Evolutionary conservation across 352 stramenopile genomes (phyloP).

Genomic region (Blastocystis hominis): DNA sequence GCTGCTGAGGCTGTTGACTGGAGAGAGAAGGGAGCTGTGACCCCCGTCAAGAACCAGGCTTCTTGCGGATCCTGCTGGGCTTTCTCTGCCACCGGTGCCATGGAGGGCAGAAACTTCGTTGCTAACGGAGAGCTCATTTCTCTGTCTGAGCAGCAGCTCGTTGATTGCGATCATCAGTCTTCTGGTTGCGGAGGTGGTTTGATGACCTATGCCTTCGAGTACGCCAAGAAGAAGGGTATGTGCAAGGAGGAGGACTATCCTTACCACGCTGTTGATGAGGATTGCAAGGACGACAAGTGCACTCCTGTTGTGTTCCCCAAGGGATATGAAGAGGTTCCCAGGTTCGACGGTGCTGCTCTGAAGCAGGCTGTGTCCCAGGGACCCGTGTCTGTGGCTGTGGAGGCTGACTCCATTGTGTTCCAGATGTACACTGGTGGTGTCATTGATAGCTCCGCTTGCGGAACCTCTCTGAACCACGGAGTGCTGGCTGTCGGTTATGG

Average conservation of each 20-base stretch:
- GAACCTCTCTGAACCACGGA: conserved; percentile 87
- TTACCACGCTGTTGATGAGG: conserved; percentile 73
- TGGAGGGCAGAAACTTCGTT: conserved; percentile 73
- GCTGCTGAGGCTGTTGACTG: conserved; percentile 66
- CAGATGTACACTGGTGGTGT: conserved; percentile 91
- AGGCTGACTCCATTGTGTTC: conserved; percentile 83
- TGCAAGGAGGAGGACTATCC: conserved; percentile 84
- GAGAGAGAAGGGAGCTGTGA: conserved; percentile 61
- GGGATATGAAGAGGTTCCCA: conserved; percentile 75
- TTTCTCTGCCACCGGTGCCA: conserved; percentile 71
- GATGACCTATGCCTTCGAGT: conserved; percentile 77
- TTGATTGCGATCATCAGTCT: conserved; percentile 74
- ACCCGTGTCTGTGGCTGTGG: conserved; percentile 83
- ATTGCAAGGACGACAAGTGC: conserved; percentile 49
- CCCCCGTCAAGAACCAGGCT: conserved; percentile 80
- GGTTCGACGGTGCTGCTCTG: conserved; percentile 72
- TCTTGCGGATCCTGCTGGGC: conserved; percentile 83
- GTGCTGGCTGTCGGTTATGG: conserved; percentile 89
- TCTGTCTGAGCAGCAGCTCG: conserved; percentile 77
- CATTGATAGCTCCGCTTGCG: conserved; percentile 69
- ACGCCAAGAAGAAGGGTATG: conserved; percentile 74
- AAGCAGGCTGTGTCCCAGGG: conserved; percentile 79
- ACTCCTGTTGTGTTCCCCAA: conserved; percentile 66
- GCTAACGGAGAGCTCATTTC: conserved; percentile 69
- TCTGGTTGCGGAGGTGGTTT: conserved; percentile 76